These are phyloP conservation scores for Arabidopsis suecica DNA, from an alignment of 345 rosid genomes.

Conservation along the genomic window DNA sequence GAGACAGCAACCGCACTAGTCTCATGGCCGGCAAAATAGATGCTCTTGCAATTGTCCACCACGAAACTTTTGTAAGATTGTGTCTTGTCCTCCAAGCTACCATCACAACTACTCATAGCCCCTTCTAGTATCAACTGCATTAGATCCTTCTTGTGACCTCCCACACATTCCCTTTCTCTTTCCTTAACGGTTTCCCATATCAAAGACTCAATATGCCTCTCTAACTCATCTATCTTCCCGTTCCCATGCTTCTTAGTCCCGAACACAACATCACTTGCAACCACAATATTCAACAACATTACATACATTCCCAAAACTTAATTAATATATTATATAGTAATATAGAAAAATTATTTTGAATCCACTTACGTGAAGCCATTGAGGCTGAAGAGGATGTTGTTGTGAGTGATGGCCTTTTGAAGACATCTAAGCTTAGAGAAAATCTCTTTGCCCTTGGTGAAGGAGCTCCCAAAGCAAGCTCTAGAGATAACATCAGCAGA, in stretches of 20 bases:
- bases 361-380: slow-evolving; percentile 48
- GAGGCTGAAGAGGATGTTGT: slow-evolving; percentile 46
- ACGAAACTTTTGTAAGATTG: slow-evolving; percentile 62
- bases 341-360: not conserved
- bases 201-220: slow-evolving; percentile 62
- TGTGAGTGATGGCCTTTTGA: slow-evolving; percentile 54
- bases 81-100: slow-evolving; percentile 44
- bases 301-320: not conserved
- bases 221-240: slow-evolving; percentile 52
- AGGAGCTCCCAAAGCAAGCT: slow-evolving; percentile 67
- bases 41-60: slow-evolving; percentile 85
- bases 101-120: slow-evolving; percentile 46
- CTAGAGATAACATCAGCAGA: slow-evolving; percentile 72
- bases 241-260: slow-evolving; percentile 47
- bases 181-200: slow-evolving; percentile 79
- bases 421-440: slow-evolving; percentile 62
- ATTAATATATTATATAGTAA: not conserved
- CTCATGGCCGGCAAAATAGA: slow-evolving; percentile 86
- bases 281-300: slow-evolving; percentile 6
- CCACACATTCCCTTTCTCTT: slow-evolving; percentile 50
- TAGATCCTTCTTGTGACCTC: slow-evolving; percentile 58
- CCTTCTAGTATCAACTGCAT: slow-evolving; percentile 74
- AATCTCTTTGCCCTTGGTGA: slow-evolving; percentile 60
- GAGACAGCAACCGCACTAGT: slow-evolving; percentile 76
- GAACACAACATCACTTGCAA: slow-evolving; percentile 47